phyloP scores from a whole-genome alignment of 2,329 filamentous ascomycete species.

The Beauveria caledonica region DNA sequence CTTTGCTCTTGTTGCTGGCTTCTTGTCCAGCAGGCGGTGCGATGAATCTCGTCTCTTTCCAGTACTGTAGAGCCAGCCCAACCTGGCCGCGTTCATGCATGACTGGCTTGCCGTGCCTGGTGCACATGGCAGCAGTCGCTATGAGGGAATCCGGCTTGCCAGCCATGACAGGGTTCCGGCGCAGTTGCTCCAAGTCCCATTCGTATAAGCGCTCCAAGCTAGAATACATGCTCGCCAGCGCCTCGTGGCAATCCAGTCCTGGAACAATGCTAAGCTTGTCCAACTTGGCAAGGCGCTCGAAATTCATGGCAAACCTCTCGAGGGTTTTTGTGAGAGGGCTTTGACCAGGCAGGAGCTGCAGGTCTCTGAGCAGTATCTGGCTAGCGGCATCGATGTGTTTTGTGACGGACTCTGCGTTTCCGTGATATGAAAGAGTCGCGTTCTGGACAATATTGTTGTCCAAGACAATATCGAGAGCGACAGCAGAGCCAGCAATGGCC shows the following conservation, averaged over 20 bases:
- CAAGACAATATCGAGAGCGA: conserved; percentile 54
- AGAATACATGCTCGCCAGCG: conserved; percentile 63
- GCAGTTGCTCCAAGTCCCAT: conserved; percentile 57
- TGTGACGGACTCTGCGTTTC: conserved; percentile 48
- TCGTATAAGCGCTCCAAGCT: conserved; percentile 62
- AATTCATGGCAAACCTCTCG: conserved; percentile 61
- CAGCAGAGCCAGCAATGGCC: conserved; percentile 53
- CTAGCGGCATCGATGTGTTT: conserved; percentile 54
- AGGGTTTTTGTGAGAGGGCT: conserved; percentile 62
- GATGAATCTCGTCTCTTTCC: conserved; percentile 52
- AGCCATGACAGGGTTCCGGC: conserved; percentile 37
- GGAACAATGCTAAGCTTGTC: conserved; percentile 64
- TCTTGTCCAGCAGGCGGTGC: conserved; percentile 30
- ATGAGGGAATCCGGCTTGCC: conserved; percentile 41
- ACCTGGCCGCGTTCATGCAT: conserved; percentile 62
- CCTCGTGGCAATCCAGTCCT: conserved; percentile 68
- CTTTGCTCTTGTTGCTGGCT: conserved; percentile 35
- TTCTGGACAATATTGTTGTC: conserved; percentile 53
- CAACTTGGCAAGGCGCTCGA: conserved; percentile 59
- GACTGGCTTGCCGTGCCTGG: conserved; percentile 58
- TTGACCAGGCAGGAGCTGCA: conserved; percentile 51
- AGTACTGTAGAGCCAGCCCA: conserved; percentile 69
- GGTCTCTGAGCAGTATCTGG: conserved; percentile 56
- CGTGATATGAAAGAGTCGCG: conserved; percentile 55
- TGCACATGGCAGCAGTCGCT: conserved; percentile 55